Conservation (phyloP, 345 rosid species). For the Laguncularia racemosa region DNA sequence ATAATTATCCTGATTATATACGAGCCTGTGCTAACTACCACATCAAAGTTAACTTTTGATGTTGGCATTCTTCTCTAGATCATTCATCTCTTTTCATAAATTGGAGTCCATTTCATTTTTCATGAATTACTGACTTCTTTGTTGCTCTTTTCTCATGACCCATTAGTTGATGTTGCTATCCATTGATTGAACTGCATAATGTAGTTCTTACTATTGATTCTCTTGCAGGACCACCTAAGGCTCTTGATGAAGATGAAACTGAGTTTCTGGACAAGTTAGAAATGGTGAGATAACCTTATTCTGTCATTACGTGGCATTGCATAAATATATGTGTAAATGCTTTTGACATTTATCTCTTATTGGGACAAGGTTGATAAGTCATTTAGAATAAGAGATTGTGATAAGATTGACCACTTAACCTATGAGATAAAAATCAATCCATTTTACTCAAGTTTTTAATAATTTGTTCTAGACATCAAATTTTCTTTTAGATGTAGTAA, state of each 20-base stretch:
- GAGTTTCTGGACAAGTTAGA: conserved; percentile 87
- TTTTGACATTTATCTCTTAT: not conserved
- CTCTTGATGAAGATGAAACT: conserved; percentile 93
- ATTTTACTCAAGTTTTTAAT: no score
- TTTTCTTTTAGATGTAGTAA: no score
- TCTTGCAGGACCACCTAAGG: conserved; percentile 87
- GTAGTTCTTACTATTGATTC: not conserved
- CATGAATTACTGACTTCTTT: not conserved
- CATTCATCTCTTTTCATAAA: no score
- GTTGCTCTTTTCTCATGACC: not conserved
- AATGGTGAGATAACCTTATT: conserved; percentile 42
- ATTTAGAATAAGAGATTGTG: no score
- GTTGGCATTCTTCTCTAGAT: not conserved
- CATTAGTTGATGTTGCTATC: no score
- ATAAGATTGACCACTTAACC: no score
- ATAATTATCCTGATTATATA: not conserved
- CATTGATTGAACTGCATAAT: not conserved
- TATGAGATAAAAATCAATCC: no score
- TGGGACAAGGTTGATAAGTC: no score
- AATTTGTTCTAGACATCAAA: no score
- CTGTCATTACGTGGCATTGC: conserved; percentile 2
- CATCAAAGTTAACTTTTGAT: not conserved
- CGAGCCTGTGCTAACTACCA: not conserved
- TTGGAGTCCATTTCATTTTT: no score
- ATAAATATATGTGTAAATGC: not conserved